Percentiles rank a stretch among this genome's conserved stretches.
phyloP scores from a whole-genome alignment of 306 rosid genomes.

The Mucuna pruriens region DNA sequence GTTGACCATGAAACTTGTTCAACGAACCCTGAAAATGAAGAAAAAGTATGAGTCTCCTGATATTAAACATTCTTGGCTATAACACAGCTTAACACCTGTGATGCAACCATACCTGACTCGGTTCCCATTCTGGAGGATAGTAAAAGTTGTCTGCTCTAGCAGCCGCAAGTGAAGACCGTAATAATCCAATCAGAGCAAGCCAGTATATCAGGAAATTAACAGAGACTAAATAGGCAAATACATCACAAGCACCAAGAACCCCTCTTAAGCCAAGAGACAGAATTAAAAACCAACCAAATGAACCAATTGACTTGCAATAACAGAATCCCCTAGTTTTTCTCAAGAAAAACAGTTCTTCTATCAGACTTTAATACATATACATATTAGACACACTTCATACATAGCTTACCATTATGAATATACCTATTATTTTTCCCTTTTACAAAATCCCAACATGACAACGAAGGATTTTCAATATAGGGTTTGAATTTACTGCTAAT shows the following conservation, averaged over 20 bases:
- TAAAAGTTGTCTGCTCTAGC: slow-evolving; percentile 92
- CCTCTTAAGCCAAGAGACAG: not conserved
- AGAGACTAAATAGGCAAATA: not conserved
- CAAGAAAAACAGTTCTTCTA: not conserved
- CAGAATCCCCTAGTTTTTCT: not conserved
- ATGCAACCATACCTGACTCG: slow-evolving; percentile 61
- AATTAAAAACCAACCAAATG: not conserved
- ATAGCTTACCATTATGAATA: not conserved
- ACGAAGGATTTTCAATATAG: not conserved
- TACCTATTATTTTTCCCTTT: not conserved
- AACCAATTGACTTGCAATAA: not conserved
- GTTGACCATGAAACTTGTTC: slow-evolving; percentile 90
- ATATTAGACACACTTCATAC: not conserved
- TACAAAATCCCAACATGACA: not conserved
- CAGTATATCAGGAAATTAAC: slow-evolving; percentile 26
- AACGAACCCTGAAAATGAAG: slow-evolving; percentile 66
- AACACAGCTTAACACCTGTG: not conserved
- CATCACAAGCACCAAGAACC: not conserved
- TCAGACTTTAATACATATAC: too few relatives aligned
- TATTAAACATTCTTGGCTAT: not conserved
- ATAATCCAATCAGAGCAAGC: slow-evolving; percentile 39
- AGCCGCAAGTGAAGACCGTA: slow-evolving; percentile 91
- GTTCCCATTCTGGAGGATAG: slow-evolving; percentile 96
- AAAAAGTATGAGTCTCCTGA: slow-evolving; percentile 23
- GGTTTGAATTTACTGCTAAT: not conserved